Evolutionary conservation across 169 alveolate genomes (phyloP).

Genomic region (Eimeria falciformis): DNA sequence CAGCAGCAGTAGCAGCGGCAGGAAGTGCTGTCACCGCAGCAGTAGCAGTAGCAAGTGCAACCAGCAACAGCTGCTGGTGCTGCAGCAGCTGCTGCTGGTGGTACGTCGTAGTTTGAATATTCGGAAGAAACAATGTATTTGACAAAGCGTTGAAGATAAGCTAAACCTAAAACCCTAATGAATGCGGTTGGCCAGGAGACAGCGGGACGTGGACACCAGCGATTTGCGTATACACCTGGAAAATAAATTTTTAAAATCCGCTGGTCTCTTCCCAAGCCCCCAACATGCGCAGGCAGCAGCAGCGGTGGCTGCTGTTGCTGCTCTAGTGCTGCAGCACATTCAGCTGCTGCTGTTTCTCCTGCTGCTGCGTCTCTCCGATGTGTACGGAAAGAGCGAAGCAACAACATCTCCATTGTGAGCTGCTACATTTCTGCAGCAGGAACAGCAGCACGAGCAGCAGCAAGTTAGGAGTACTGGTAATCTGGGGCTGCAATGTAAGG

Average conservation of each 20-base stretch:
- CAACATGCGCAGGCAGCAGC: too few relatives aligned
- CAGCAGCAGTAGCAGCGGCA: neutral
- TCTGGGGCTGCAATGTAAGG: slow-evolving; percentile 92
- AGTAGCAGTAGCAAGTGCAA: neutral
- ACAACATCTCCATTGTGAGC: neutral
- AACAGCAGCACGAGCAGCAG: neutral
- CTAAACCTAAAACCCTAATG: too few relatives aligned
- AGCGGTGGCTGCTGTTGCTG: neutral
- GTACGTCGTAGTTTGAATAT: neutral
- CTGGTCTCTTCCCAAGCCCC: too few relatives aligned
- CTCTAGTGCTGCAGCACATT: neutral
- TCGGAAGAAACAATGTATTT: neutral
- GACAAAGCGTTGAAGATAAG: too few relatives aligned
- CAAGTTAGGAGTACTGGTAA: slow-evolving; percentile 86
- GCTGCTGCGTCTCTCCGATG: neutral
- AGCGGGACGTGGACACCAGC: too few relatives aligned
- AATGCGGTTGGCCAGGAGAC: too few relatives aligned
- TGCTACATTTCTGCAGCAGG: neutral
- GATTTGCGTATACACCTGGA: too few relatives aligned
- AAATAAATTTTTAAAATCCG: too few relatives aligned
- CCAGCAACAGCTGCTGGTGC: neutral
- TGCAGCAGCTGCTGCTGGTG: neutral
- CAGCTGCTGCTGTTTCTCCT: slow-evolving; percentile 4
- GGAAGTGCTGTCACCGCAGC: neutral
- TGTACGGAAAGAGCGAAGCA: neutral